Percentiles rank a stretch among this genome's conserved stretches.
phyloP scores from a whole-genome alignment of 106 monocot species.

The Allium cepa region DNA sequence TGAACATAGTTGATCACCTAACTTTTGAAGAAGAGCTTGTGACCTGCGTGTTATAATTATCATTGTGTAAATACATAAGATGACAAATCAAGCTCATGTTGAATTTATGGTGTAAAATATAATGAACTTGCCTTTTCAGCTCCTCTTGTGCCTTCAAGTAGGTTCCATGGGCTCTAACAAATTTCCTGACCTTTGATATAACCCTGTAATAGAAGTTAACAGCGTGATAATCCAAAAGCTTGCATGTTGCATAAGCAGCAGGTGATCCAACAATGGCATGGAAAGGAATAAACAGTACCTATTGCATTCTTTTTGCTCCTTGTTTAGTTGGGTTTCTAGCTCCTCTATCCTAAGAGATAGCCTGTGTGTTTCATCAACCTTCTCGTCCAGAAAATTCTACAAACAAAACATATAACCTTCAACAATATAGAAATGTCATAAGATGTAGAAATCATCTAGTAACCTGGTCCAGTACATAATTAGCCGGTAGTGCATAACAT shows the following conservation, averaged over 20 bases:
- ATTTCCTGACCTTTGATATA: constrained; percentile 42
- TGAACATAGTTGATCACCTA: constrained; percentile 33
- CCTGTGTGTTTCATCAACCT: constrained; percentile 35
- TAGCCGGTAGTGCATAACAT: neutral
- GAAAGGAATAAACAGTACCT: constrained; percentile 23
- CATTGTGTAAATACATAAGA: neutral
- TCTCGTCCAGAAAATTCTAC: constrained; percentile 43
- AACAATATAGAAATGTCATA: neutral
- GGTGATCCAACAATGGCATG: neutral
- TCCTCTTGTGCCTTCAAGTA: constrained; percentile 57
- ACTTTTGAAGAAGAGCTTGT: constrained; percentile 32
- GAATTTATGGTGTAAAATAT: neutral
- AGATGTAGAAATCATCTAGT: too few species aligned
- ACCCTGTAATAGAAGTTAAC: constrained; percentile 24
- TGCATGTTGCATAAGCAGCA: neutral
- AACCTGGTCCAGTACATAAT: too few species aligned
- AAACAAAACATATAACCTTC: neutral
- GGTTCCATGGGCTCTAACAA: constrained; percentile 46
- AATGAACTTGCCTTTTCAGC: constrained; percentile 33
- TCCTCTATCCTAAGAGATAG: constrained; percentile 39
- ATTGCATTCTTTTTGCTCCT: constrained; percentile 57
- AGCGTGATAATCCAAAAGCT: neutral
- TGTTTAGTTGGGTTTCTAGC: constrained; percentile 47
- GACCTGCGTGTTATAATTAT: constrained; percentile 26
- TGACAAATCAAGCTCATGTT: neutral